Base-by-base conservation (phyloP, 306 rosid genomes). In the Gastrolobium villosum region DNA sequence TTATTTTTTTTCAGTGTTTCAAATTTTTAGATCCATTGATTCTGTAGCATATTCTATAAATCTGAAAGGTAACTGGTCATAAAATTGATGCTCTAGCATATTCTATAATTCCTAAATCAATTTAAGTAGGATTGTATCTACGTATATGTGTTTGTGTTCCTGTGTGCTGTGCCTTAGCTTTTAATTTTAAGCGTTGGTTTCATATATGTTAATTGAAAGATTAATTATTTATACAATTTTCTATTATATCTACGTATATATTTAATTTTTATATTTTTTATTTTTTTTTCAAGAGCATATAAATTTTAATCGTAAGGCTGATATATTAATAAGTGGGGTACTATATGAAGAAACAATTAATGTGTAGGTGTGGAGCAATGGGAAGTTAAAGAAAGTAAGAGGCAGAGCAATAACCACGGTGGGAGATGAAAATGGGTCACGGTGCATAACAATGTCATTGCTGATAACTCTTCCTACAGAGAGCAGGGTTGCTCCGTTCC, bases 321-420 rank as follows among this genome's bases (percentile, higher is more conserved):
- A n/a, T n/a, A n/a, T n/a, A n/a, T n/a, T n/a, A n/a, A n/a, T n/a
- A n/a, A n/a, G n/a, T n/a, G n/a, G n/a, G n/a, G n/a, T n/a, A n/a
- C n/a, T n/a, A n/a, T n/a, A n/a, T n/a, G n/a, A n/a, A n/a, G 31
- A 10, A 50, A 56, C 7, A 34, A 52, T 56, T 35, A 80, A 60
- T 36, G 26, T 61, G 15, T 28, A 94, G 98, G 97, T 94, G 4
- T 94, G 97, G 98, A 90, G 96, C 90, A 94, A 94, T 79, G 96
- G 94, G 1, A 89, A 79, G 74, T 66, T 94, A 45, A 92, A 88
- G 87, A 94, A 94, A 78, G 96, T 89, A 86, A 89, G 96, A 82
- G 98, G 94, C 5, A 94, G 91, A 78, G 80, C 98, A 26, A 60
- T 82, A 76, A 81, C 76, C 2, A 64, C 46, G 11, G 43, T 56